Evolutionary conservation across 805 yeast genomes (phyloP), one percentile per base, ranked within the genome.

Genomic region (Cyberlindnera xylosilytica): DNA sequence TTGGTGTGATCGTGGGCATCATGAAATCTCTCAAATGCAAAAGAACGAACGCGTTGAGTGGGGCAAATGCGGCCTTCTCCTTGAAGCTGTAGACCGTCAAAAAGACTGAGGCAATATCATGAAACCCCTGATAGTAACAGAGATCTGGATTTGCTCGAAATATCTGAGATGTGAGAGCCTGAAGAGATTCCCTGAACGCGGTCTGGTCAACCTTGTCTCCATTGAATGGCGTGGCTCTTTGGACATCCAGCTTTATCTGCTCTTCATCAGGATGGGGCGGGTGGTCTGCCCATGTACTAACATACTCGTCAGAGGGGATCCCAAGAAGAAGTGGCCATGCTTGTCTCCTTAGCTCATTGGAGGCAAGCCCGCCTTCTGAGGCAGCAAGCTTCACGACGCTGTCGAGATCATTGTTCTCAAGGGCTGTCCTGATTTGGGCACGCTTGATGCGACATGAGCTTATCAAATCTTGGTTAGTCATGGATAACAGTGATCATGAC

Each of bases 61-160:
- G 13, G 8, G 3, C 6, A 27, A 47, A 53, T 1, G 49, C 64
- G 6, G 79, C 54, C 17, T 55, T 56, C 11, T 22, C 13, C 41
- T 52, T 65, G 4, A 60, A 65, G 18, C 58, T 52, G 10, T 79
- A 77, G 1, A 83, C 76, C 15, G 83, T 57, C 4, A 85, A 64
- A 6, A 86, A 67, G 4, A 85, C 72, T 28, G 86, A 72, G 1
- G 87, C 89, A 17, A 93, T 69, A 54, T 93, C 98, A 62, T 91
- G 98, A 61, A 75, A 87, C 0, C 99, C 99, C 63, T 91, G 99
- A 61, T 89, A 91, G 62, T 91, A 91, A 45, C 78, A 69, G 32
- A 90, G 65, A 4, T 62, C 54, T 0, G 90, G 90, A 50, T 81
- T 66, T 13, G 69, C 71, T 30, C 87, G 64, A 12, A 93, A 66